Evolutionary conservation across 1,139 yeast genomes (phyloP), one percentile per base, ranked within the genome.

Genomic region (Blastobotrys apis): DNA sequence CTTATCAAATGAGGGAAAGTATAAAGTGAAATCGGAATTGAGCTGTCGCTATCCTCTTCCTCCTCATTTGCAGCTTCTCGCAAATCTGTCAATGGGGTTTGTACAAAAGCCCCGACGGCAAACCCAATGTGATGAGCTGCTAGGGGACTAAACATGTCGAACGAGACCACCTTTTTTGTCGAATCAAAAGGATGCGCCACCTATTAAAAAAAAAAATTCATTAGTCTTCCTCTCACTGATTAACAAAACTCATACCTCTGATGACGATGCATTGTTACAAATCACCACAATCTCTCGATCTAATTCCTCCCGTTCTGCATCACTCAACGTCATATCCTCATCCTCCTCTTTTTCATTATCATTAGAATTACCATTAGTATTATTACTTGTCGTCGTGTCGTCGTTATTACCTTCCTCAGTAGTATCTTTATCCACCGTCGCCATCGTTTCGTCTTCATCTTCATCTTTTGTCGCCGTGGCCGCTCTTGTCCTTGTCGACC

Each of bases 41-140:
- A 57, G 10, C 60, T 54, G 6, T 63, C 57, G 36, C 63, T 63
- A n/a, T 67, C 71, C 1, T 60, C 54, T n/a, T 61, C 59, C 37
- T 65, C 64, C 15, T 37, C 33, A 21, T 32, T 15, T 8, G 13
- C 17, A 5, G 8, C 16, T 15, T 38, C 41, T 38, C 22, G 19
- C 49, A 74, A 53, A 39, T 71, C 75, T 16, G 78, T 68, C 34
- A 79, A 63, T 15, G 77, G 76, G 33, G 75, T 72, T 50, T 71
- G 73, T 31, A 80, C 80, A 63, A 92, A 94, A 4, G 95, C 82
- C 0, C 98, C 99, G 2, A 87, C 76, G 0, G 95, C 90, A 82
- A 95, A 92, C 0, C 97, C 97, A n/a, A 94, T 74, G 63, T 90
- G 97, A 54, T 90, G 97, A 0, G 98, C 88, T 40, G 95, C 81